Evolutionary conservation across 2,329 filamentous ascomycete genomes (phyloP).

Genomic region (Neopestalotiopsis sp.): DNA sequence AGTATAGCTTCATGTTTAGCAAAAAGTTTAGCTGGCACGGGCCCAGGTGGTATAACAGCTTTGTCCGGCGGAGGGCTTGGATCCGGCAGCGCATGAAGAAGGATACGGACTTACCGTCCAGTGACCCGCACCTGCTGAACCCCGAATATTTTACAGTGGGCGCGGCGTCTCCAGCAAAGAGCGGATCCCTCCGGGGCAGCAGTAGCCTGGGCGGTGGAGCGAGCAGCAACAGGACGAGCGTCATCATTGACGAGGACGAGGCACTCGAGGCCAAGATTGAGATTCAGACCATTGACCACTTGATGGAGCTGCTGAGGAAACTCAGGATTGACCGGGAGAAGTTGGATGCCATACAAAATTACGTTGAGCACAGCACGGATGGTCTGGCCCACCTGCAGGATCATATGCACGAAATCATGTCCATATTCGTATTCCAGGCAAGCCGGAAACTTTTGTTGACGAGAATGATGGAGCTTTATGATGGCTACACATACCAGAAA

Average conservation of each 20-base stretch:
- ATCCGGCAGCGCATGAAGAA: conserved; percentile 78
- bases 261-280: conserved; percentile 57
- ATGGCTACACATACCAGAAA: conserved; percentile 40
- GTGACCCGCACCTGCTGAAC: conserved; percentile 70
- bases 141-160: conserved; percentile 82
- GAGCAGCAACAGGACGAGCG: conserved; percentile 33
- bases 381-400: conserved; percentile 78
- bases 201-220: conserved; percentile 37
- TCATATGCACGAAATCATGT: conserved; percentile 85
- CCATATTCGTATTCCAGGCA: conserved; percentile 85
- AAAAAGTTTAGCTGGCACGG: conserved; percentile 83
- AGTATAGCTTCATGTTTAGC: conserved; percentile 89
- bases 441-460: conserved; percentile 79
- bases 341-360: conserved; percentile 80
- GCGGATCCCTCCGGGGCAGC: conserved; percentile 42
- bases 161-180: conserved; percentile 48
- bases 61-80: conserved; percentile 90
- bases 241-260: conserved; percentile 29
- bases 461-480: conserved; percentile 68
- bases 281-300: conserved; percentile 67
- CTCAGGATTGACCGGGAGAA: conserved; percentile 90
- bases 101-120: conserved; percentile 45
- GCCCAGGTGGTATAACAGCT: conserved; percentile 91
- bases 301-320: conserved; percentile 71
- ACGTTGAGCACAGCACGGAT: conserved; percentile 76